Evolutionary conservation across 2,329 filamentous ascomycete species (phyloP), one percentile per base, ranked within the genome.

Genomic region (Exophiala sideris): DNA sequence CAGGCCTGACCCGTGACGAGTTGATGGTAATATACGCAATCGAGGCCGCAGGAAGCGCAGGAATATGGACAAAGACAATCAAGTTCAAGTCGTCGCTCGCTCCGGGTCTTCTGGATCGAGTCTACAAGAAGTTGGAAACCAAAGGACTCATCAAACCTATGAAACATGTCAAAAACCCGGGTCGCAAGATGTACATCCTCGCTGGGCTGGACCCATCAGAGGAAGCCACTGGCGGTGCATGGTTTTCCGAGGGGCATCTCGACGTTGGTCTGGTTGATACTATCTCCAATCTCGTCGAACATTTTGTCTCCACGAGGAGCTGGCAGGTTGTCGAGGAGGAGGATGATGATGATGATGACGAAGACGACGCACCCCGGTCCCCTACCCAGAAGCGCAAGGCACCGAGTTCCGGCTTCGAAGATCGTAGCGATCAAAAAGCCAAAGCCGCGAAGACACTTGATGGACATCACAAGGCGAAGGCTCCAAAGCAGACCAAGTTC

Each of bases 121-220:
- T 85, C 24, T 79, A 97, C 63, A 96, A 95, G 75, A 84, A 86
- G 59, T 84, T 99, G 58, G 88, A 95, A 70, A 76, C 79, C 36
- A 91, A 90, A 69, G 84, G 85, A 34, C 84, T 95, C 68, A 91
- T 99, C 70, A 88, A 88, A 66, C 84, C 86, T 54, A 91, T 97
- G 74, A 94, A 92, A 74, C 94, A 87, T 70, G 91, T 95, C 72
- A 91, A 95, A 73, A 86, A 88, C 67, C 89, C 90, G 24, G 88
- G 86, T 62, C 88, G 94, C 68, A 96, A 95, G 74, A 96, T 95
- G 81, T 99, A 94, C 78, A 95, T 99, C 80, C 86, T 96, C 66
- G 84, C 86, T 50, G 86, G 86, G 59, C 81, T 99, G 57, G 83
- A 85, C 9, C 92, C 94, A 0, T 89, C 87, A 50, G 91, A 96